These are phyloP conservation scores for Cladophialophora yegresii DNA, from an alignment of 2,329 filamentous ascomycete genomes.

Conservation along the genomic window DNA sequence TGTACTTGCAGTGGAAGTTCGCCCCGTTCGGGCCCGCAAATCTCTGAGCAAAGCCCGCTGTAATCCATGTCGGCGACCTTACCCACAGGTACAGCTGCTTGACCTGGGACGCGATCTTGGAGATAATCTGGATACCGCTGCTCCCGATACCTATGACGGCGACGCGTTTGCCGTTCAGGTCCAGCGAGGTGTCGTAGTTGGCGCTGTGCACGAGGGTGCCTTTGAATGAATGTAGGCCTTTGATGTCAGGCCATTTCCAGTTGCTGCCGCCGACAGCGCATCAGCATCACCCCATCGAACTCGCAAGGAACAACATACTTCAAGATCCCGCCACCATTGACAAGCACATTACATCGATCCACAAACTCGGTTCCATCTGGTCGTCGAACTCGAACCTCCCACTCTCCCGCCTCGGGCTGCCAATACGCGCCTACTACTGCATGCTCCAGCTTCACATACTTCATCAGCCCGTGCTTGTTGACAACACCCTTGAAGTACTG, in stretches of 20 bases:
- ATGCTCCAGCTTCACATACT: constrained; percentile 38
- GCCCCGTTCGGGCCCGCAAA: constrained; percentile 35
- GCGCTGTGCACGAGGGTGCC: constrained; percentile 43
- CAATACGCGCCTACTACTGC: constrained; percentile 39
- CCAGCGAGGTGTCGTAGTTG: constrained; percentile 39
- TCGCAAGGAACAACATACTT: constrained; percentile 43
- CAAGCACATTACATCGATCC: constrained; percentile 37
- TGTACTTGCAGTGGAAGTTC: constrained; percentile 28
- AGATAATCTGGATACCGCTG: constrained; percentile 39
- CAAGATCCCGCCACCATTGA: constrained; percentile 39
- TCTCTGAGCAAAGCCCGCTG: constrained; percentile 33
- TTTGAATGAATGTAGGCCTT: constrained; percentile 42
- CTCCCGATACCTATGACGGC: constrained; percentile 38
- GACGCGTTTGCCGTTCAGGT: constrained; percentile 37
- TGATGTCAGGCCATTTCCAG: constrained; percentile 45
- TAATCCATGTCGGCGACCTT: constrained; percentile 40
- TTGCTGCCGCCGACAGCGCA: constrained; percentile 39
- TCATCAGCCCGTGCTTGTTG: constrained; percentile 35
- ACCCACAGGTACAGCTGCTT: constrained; percentile 39
- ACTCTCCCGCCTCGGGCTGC: constrained; percentile 38
- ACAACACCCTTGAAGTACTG: constrained; percentile 38
- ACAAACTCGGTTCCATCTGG: constrained; percentile 32
- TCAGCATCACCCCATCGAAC: constrained; percentile 38
- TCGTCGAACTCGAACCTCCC: constrained; percentile 38
- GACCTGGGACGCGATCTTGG: constrained; percentile 45